These are phyloP conservation scores for Coniochaeta sp. DNA, from an alignment of 2,329 filamentous ascomycete species.

Conservation along the genomic window DNA sequence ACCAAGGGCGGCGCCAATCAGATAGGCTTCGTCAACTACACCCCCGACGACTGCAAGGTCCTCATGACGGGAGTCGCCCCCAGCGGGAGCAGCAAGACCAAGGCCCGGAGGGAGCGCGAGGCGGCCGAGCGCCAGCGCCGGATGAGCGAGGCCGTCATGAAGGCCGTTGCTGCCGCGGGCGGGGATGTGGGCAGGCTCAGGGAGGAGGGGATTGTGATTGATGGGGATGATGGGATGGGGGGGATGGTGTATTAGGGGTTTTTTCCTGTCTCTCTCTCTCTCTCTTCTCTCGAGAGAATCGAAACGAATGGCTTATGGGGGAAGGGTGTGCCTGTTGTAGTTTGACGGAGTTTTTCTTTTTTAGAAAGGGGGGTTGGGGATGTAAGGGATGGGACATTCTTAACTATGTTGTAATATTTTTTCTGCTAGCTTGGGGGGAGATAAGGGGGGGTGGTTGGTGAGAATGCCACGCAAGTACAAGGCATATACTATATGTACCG, in stretches of 20 bases:
- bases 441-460: neutral
- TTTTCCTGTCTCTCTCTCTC: no score
- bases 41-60: constrained; percentile 66
- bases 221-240: neutral
- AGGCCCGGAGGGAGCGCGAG: constrained; percentile 85
- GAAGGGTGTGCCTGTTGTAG: no score
- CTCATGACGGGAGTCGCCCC: constrained; percentile 89
- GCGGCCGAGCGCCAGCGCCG: constrained; percentile 66
- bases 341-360: neutral
- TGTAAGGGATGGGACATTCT: neutral
- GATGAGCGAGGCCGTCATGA: constrained; percentile 60
- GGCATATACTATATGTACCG: neutral
- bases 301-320: no score
- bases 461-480: neutral
- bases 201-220: constrained; percentile 39
- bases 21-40: constrained; percentile 82
- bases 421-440: neutral
- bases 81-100: constrained; percentile 86
- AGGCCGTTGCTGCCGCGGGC: constrained; percentile 62
- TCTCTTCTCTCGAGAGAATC: no score
- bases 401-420: neutral
- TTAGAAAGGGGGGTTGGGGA: neutral
- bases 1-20: constrained; percentile 16
- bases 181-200: constrained; percentile 53
- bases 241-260: neutral